Percentiles rank a stretch among this genome's conserved stretches.
phyloP scores from a whole-genome alignment of 768 basidiomycete species.

The Pisolithus microcarpus region DNA sequence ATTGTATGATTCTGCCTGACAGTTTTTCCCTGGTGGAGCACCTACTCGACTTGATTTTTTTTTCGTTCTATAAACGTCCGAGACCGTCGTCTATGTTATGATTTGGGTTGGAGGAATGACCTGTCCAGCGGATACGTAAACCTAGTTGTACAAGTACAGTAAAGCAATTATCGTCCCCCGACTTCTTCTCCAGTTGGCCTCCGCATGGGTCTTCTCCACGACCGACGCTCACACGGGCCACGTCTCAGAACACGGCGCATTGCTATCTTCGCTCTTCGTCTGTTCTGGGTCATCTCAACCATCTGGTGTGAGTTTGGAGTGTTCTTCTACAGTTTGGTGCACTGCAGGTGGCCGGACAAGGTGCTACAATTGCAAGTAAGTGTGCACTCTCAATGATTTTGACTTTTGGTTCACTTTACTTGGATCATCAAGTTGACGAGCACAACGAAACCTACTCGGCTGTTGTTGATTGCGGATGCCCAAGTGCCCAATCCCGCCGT shows the following conservation, averaged over 20 bases:
- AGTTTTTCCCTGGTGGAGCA: too few relatives aligned
- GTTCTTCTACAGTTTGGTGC: slow-evolving; percentile 51
- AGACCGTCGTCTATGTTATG: too few relatives aligned
- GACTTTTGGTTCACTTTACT: slow-evolving; percentile 1
- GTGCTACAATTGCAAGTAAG: slow-evolving; percentile 18
- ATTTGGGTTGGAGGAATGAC: too few relatives aligned
- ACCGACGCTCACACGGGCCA: slow-evolving; percentile 21
- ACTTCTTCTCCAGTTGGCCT: too few relatives aligned
- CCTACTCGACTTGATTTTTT: too few relatives aligned
- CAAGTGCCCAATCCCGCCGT: slow-evolving; percentile 43
- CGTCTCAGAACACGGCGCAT: slow-evolving; percentile 24
- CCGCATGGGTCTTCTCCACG: slow-evolving; percentile 21
- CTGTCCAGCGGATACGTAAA: too few relatives aligned
- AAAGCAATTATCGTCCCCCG: too few relatives aligned
- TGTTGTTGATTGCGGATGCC: slow-evolving; percentile 65
- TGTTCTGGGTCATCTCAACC: slow-evolving; percentile 49
- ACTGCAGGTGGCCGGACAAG: slow-evolving; percentile 55
- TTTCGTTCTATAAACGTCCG: too few relatives aligned
- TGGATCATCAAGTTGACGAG: slow-evolving; percentile 10
- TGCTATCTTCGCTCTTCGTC: slow-evolving; percentile 37
- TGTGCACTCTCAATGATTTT: slow-evolving; percentile 9
- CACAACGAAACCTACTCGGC: slow-evolving; percentile 37
- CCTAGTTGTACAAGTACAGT: too few relatives aligned
- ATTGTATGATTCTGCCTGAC: too few relatives aligned
- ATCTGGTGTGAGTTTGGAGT: slow-evolving; percentile 60